A percentile compares a stretch with the other conserved stretches of the same genome.
Evolutionary conservation across 2,329 filamentous ascomycete genomes (phyloP).

Genomic region (Calonectria hawksworthii): DNA sequence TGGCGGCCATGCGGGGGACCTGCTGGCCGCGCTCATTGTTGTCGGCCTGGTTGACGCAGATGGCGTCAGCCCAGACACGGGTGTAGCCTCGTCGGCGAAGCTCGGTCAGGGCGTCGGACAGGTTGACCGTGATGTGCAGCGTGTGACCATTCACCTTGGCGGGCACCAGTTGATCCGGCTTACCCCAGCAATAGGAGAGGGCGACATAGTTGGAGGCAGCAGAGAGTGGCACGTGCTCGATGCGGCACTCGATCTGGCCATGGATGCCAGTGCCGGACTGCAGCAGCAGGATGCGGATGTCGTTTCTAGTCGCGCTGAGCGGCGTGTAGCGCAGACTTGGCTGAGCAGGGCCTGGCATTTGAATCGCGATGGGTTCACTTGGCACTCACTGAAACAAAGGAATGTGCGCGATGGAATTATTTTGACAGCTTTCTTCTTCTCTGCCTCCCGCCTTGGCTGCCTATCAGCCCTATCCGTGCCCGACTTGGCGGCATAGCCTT

Average conservation of each 20-base stretch:
- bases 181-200: not conserved
- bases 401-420: not conserved
- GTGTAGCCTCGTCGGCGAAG: not conserved
- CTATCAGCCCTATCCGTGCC: not conserved
- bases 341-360: not conserved
- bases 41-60: conserved; percentile 2
- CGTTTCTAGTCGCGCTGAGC: not conserved
- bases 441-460: not conserved
- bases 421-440: not conserved
- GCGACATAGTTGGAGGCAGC: conserved; percentile 12
- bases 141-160: not conserved
- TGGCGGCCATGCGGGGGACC: not conserved
- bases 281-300: not conserved
- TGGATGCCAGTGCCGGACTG: not conserved
- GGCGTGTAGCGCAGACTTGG: not conserved
- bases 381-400: not conserved
- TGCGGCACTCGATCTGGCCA: not conserved
- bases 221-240: conserved; percentile 5
- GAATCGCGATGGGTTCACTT: not conserved
- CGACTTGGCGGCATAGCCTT: not conserved
- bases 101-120: not conserved
- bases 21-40: not conserved
- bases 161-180: not conserved
- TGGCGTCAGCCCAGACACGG: not conserved
- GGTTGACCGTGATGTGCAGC: not conserved